Base-by-base conservation (phyloP, 164 flowering plant genomes). In the Umbellularia californica region DNA sequence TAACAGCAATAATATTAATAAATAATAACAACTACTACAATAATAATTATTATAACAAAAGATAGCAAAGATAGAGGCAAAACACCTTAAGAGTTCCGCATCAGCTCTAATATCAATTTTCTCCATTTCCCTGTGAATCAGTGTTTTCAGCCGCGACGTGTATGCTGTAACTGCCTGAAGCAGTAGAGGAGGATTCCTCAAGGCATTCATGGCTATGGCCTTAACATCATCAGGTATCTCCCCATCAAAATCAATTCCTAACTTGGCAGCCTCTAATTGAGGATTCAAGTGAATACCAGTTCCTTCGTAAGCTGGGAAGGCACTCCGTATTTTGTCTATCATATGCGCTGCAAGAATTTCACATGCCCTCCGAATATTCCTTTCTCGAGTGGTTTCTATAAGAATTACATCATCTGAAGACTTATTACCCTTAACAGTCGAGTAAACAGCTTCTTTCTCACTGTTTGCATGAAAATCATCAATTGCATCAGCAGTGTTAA, bases 221-320 rank as follows among this genome's bases (percentile, higher is more conserved):
- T 79, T 89, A 73, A 96, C 87, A 62, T 96, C 97, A 75, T 89
- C 84, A 27, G 98, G 97, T 69, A 92, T 75, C 79, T 92, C 91
- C 64, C 91, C 97, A 83, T 94, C 97, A 87, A 84, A 86, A 78
- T 92, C 97, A 81, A 88, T 82, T n/a, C 93, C 92, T 71, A 96
- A 69, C 72, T 91, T 94, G 50, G 89, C 84, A 72, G 88, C 90
- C 85, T 94, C 97, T 72, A 82, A 33, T 72, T 91, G 94, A 70
- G 95, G 90, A 85, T 87, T 89, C 50, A 75, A 73, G 79, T 88
- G 94, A 81, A 94, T 85, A 25, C 97, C 98, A 82, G 47, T 82
- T 80, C 98, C 97, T 81, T 91, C 97, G 78, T 88, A 92, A 73
- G 93, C 97, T 25, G 99, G 99, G 78, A 94, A 96, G n/a, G 89